Conservation (phyloP, 2,329 filamentous ascomycete species). For the Dryadomyces quercivorus region DNA sequence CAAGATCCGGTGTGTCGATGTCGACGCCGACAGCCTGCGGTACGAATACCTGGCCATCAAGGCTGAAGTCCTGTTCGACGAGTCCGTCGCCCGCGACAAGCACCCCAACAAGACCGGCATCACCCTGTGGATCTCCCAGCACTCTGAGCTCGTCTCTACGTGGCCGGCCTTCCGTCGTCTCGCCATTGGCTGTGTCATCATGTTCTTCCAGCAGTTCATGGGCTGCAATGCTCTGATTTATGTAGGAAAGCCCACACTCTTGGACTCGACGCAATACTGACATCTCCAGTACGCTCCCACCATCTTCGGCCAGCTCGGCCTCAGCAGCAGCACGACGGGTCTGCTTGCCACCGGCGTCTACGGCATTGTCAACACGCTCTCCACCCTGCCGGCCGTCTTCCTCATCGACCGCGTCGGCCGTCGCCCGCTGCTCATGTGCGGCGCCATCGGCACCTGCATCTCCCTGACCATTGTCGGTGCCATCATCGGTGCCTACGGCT, state of each 20-base stretch:
- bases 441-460: background rate
- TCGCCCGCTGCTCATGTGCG: background rate
- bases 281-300: background rate
- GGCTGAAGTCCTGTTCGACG: background rate
- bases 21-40: background rate
- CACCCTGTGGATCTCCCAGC: background rate
- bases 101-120: background rate
- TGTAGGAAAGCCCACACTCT: background rate
- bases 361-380: background rate
- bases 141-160: background rate
- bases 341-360: background rate
- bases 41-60: background rate
- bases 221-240: slow-evolving; percentile 2
- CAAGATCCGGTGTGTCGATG: background rate
- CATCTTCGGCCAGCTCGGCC: background rate
- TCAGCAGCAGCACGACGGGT: background rate
- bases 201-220: slow-evolving; percentile 2
- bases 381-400: background rate
- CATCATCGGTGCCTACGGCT: background rate
- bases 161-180: background rate
- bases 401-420: background rate
- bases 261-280: background rate
- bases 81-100: background rate
- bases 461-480: background rate
- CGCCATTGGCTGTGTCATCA: background rate